Conservation (phyloP, 2,329 filamentous ascomycete genomes). For the Sporothrix pseudoabietina region DNA sequence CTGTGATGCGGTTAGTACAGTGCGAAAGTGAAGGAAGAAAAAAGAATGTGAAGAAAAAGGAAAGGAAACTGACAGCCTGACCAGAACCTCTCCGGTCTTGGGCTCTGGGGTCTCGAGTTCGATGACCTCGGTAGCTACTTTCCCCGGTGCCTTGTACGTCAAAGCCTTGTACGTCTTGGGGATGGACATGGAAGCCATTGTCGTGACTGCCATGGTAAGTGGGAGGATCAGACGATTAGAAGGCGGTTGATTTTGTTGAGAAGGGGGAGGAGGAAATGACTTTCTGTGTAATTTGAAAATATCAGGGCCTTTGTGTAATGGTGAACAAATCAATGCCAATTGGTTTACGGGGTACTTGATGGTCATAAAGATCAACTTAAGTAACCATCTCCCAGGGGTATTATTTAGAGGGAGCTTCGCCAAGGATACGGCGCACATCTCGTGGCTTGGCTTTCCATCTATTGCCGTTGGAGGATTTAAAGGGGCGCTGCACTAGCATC, state of each 20-base stretch:
- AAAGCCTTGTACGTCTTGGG: constrained; percentile 2
- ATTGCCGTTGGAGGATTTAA: neutral
- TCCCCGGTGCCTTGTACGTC: neutral
- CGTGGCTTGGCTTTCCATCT: constrained; percentile 2
- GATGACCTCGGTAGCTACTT: neutral
- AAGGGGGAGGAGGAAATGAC: neutral
- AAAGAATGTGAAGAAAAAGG: neutral
- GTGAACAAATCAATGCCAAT: neutral
- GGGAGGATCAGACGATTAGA: neutral
- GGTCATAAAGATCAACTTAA: neutral
- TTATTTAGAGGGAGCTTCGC: too few species aligned
- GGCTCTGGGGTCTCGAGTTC: constrained; percentile 5
- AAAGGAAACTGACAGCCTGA: neutral
- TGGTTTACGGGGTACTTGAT: neutral
- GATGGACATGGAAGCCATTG: neutral
- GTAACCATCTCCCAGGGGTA: neutral
- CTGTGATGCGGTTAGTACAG: neutral
- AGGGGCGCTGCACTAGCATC: neutral
- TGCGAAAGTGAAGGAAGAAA: neutral
- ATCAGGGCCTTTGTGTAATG: neutral
- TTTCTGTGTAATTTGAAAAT: too few species aligned
- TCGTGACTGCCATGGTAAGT: neutral
- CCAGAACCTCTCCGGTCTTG: neutral
- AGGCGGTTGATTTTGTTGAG: neutral
- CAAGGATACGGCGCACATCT: neutral